Evolutionary conservation across 2,329 filamentous ascomycete genomes (phyloP).

Genomic region (Ceratocystis harringtonii): DNA sequence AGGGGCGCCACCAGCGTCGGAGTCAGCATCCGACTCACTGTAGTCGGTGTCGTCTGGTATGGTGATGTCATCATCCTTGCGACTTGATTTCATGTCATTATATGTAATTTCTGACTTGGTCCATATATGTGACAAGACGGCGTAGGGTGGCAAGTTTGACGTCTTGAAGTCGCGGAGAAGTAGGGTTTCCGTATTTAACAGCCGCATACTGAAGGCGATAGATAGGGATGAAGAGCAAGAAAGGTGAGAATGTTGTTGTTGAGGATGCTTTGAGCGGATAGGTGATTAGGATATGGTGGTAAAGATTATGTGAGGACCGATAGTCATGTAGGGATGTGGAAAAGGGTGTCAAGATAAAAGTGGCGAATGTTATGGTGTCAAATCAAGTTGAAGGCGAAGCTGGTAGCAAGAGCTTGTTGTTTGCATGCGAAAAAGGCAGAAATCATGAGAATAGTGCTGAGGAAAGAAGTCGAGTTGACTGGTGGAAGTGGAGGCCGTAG

Average conservation of each 20-base stretch:
- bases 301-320: neutral
- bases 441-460: neutral
- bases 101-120: slow-evolving; percentile 12
- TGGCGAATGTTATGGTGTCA: neutral
- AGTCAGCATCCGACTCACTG: neutral
- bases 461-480: neutral
- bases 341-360: neutral
- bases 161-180: slow-evolving; percentile 13
- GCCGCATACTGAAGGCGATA: slow-evolving; percentile 12
- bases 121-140: slow-evolving; percentile 13
- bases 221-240: neutral
- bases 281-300: neutral
- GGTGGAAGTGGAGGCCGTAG: neutral
- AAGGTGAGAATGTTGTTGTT: neutral
- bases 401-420: neutral
- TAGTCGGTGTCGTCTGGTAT: slow-evolving; percentile 11
- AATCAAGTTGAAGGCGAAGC: neutral
- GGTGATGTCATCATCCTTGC: slow-evolving; percentile 1
- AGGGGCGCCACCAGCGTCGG: neutral
- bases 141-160: slow-evolving; percentile 10
- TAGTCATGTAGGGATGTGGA: neutral
- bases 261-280: neutral
- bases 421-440: neutral
- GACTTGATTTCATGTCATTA: slow-evolving; percentile 10
- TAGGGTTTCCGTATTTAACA: slow-evolving; percentile 13